These are phyloP conservation scores for Blastocystis sp. DNA, from an alignment of 352 stramenopile genomes.

Conservation along the genomic window DNA sequence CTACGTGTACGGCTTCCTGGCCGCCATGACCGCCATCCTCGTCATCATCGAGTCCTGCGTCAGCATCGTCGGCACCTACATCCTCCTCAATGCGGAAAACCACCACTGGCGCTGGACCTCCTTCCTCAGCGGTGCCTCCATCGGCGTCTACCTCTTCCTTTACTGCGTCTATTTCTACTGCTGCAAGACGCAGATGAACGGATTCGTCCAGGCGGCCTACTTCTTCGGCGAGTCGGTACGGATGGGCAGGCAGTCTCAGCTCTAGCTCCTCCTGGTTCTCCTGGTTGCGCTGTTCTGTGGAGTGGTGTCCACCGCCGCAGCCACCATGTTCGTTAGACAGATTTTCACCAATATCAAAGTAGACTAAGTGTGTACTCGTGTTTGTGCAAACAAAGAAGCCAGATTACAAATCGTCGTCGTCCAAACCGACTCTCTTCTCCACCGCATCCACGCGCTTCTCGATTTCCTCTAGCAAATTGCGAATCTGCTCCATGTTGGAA, in stretches of 20 bases:
- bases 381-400: constrained; percentile 11
- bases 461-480: background rate
- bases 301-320: constrained; percentile 78
- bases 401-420: constrained; percentile 43
- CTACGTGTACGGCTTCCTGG: constrained; percentile 97
- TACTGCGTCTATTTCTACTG: constrained; percentile 98
- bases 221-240: constrained; percentile 84
- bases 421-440: constrained; percentile 29
- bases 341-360: constrained; percentile 88
- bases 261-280: constrained; percentile 61
- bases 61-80: constrained; percentile 95
- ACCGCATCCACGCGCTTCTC: constrained; percentile 20
- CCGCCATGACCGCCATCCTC: constrained; percentile 75
- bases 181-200: constrained; percentile 97
- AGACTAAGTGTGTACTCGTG: constrained; percentile 65
- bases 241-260: background rate
- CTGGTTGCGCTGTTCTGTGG: constrained; percentile 82
- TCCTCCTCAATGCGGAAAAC: constrained; percentile 93
- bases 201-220: constrained; percentile 93
- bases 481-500: background rate
- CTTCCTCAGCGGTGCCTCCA: constrained; percentile 82
- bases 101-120: constrained; percentile 97
- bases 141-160: constrained; percentile 88
- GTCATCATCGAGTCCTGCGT: constrained; percentile 90
- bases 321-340: constrained; percentile 78